phyloP scores from a whole-genome alignment of 1,284 basidiomycete genomes.

The Ustilago curta region DNA sequence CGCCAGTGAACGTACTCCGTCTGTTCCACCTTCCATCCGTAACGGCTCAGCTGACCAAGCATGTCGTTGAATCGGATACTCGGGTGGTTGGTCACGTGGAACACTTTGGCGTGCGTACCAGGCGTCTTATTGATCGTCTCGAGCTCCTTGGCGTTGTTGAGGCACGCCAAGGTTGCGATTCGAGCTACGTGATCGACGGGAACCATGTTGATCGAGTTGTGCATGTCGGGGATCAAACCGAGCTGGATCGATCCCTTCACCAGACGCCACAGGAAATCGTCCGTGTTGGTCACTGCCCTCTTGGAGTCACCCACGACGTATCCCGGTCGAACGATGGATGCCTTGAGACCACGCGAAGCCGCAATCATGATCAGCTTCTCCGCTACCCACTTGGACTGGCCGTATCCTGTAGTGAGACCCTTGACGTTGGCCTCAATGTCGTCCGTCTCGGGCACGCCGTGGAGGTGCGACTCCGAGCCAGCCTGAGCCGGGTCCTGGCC shows the following conservation, averaged over 20 bases:
- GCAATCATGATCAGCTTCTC: constrained; percentile 94
- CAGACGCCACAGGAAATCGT: constrained; percentile 98
- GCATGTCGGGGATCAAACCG: constrained; percentile 94
- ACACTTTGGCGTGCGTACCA: constrained; percentile 75
- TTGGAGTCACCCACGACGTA: constrained; percentile 95
- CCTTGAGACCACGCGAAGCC: constrained; percentile 84
- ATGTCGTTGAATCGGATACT: constrained; percentile 90
- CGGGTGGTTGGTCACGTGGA: constrained; percentile 89
- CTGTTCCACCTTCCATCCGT: constrained; percentile 83
- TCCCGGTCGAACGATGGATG: constrained; percentile 90
- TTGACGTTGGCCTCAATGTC: constrained; percentile 86
- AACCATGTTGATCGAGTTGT: constrained; percentile 98
- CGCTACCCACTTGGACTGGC: constrained; percentile 98
- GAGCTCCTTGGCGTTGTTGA: constrained; percentile 44
- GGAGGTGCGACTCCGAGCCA: constrained; percentile 37
- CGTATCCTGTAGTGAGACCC: constrained; percentile 89
- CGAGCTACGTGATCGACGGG: constrained; percentile 96
- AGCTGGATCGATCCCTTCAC: constrained; percentile 98
- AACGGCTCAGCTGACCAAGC: constrained; percentile 79
- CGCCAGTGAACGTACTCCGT: constrained; percentile 95
- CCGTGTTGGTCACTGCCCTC: constrained; percentile 89
- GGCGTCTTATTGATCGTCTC: constrained; percentile 72
- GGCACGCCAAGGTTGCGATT: constrained; percentile 74
- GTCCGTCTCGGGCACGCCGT: constrained; percentile 87
- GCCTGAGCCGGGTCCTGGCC: constrained; percentile 36